phyloP scores from a whole-genome alignment of 495 filamentous ascomycete genomes.

The Achaetomiella virescens region DNA sequence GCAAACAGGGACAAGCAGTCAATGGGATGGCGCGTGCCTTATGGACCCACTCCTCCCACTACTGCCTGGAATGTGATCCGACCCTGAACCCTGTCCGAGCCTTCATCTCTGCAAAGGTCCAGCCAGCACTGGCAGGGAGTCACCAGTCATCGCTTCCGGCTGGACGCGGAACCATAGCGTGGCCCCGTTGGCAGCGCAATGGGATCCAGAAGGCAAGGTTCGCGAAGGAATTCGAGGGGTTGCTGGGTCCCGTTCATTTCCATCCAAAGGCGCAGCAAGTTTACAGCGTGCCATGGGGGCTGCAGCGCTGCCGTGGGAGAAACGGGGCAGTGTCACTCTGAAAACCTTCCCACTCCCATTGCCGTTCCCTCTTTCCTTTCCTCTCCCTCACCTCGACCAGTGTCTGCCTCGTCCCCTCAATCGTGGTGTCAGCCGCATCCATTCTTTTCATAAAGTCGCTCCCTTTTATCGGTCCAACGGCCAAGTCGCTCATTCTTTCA shows the following conservation, averaged over 20 bases:
- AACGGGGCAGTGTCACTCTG: not conserved
- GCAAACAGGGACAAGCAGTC: not conserved
- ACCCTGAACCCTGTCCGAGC: no score
- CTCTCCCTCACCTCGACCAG: not conserved
- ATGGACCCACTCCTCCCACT: not conserved
- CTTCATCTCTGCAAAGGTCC: no score
- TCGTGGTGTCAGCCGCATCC: conserved; percentile 11
- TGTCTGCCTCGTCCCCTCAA: not conserved
- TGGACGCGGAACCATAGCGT: not conserved
- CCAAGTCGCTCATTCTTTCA: not conserved
- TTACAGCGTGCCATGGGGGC: conserved; percentile 1
- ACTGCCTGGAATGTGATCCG: no score
- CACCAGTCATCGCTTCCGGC: not conserved
- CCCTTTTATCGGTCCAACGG: not conserved
- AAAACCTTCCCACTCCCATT: not conserved
- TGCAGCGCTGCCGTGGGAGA: not conserved
- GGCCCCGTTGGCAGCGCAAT: not conserved
- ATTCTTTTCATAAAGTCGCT: conserved; percentile 9
- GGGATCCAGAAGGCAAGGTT: not conserved
- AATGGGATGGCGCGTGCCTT: conserved; percentile 4
- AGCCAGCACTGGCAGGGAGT: not conserved
- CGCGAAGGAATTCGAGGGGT: not conserved
- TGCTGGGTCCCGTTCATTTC: conserved; percentile 1
- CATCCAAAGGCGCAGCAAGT: conserved; percentile 8
- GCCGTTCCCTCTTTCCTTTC: not conserved